phyloP scores from a whole-genome alignment of 345 rosid species.

The Boechera stricta region DNA sequence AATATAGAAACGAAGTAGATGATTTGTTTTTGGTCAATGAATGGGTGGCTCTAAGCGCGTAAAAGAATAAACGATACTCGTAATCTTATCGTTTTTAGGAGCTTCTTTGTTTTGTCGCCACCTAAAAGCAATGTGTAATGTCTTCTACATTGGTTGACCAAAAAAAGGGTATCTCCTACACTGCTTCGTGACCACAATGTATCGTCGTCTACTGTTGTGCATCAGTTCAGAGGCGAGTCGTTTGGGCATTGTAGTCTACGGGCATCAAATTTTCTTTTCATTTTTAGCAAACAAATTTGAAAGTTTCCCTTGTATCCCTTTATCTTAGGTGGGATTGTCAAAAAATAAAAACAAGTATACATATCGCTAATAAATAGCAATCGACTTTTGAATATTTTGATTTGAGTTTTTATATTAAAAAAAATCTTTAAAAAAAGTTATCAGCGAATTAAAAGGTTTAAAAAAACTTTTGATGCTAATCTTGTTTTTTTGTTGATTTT shows the following conservation, averaged over 20 bases:
- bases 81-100: not conserved
- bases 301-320: not conserved
- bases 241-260: not conserved
- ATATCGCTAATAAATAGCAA: not conserved
- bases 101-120: not conserved
- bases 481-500: not conserved
- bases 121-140: too few species aligned
- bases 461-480: not conserved
- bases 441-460: not conserved
- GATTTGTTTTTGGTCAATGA: constrained; percentile 7
- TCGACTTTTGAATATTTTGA: not conserved
- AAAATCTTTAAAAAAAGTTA: not conserved
- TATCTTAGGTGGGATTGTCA: not conserved
- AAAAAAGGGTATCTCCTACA: not conserved
- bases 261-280: not conserved
- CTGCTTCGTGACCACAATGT: not conserved
- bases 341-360: not conserved
- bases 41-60: constrained; percentile 18
- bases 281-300: not conserved
- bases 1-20: not conserved
- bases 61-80: not conserved
- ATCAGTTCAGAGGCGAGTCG: not conserved
- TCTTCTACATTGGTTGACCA: too few species aligned
- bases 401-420: not conserved
- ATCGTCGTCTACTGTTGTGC: not conserved